These are phyloP conservation scores for Heritiera littoralis DNA, from an alignment of 345 rosid genomes.

Conservation along the genomic window DNA sequence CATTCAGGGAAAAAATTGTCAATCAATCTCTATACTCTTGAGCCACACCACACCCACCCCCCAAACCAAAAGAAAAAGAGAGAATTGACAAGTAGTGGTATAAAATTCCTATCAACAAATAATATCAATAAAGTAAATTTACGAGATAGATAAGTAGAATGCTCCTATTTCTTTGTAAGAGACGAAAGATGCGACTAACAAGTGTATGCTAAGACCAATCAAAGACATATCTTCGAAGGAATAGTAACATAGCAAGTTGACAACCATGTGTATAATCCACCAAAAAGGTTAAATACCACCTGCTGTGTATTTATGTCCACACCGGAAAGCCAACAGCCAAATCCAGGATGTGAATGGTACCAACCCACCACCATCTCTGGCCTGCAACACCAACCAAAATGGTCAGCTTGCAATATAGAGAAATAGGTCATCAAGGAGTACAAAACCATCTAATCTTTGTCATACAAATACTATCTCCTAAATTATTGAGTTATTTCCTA, in stretches of 20 bases:
- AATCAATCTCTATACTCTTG: background rate
- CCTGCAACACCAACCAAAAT: slow-evolving; percentile 44
- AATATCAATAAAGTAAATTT: background rate
- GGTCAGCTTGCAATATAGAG: slow-evolving; percentile 8
- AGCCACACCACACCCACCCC: no score
- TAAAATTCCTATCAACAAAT: background rate
- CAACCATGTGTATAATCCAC: background rate
- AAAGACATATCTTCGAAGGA: background rate
- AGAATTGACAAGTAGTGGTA: background rate
- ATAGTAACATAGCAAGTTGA: background rate
- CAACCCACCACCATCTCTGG: slow-evolving; percentile 99
- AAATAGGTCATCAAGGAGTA: background rate
- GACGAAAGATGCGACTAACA: background rate
- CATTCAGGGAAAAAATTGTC: background rate
- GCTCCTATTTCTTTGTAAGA: background rate
- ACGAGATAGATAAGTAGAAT: background rate
- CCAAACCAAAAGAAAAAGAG: background rate
- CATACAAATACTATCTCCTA: background rate
- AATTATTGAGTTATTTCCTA: background rate
- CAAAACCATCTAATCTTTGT: background rate
- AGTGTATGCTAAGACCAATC: background rate
- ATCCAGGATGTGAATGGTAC: slow-evolving; percentile 99
- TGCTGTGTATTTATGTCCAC: slow-evolving; percentile 98
- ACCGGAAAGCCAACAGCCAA: slow-evolving; percentile 99
- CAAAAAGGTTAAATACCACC: slow-evolving; percentile 39